phyloP scores from a whole-genome alignment of 352 stramenopile species.

The Phytopythium boreale region DNA sequence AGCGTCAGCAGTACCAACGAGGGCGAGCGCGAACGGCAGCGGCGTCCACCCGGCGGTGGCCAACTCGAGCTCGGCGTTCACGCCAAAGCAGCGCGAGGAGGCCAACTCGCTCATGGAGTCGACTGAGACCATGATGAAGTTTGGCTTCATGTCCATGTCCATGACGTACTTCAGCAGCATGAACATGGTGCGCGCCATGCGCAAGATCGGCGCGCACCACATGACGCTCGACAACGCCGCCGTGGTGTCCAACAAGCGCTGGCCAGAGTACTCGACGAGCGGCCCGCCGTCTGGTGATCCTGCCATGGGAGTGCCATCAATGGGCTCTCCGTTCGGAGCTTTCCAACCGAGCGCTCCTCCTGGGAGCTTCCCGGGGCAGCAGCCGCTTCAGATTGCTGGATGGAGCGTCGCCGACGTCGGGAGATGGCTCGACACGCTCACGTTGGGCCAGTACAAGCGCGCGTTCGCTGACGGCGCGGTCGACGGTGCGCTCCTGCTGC shows the following conservation, averaged over 20 bases:
- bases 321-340: conserved; percentile 5
- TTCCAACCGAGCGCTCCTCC: conserved; percentile 50
- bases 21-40: conserved; percentile 4
- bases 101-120: conserved; percentile 92
- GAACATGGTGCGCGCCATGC: conserved; percentile 97
- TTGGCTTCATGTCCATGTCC: conserved; percentile 97
- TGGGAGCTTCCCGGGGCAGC: conserved; percentile 58
- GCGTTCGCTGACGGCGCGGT: conserved; percentile 87
- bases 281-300: not conserved
- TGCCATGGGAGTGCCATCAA: not conserved
- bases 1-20: conserved; percentile 16
- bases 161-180: conserved; percentile 97
- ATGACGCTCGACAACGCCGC: conserved; percentile 85
- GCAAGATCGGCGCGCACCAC: conserved; percentile 90
- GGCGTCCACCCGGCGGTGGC: not conserved
- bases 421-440: conserved; percentile 89
- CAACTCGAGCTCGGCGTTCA: conserved; percentile 33
- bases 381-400: conserved; percentile 57
- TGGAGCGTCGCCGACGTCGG: conserved; percentile 90
- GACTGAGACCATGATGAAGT: conserved; percentile 98
- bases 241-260: conserved; percentile 55
- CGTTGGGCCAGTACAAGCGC: conserved; percentile 86
- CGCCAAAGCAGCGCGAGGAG: conserved; percentile 87
- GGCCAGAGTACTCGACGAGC: conserved; percentile 44
- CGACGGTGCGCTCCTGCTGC: conserved; percentile 87